phyloP scores from a whole-genome alignment of 768 basidiomycete genomes.

The Boletellus ananas region DNA sequence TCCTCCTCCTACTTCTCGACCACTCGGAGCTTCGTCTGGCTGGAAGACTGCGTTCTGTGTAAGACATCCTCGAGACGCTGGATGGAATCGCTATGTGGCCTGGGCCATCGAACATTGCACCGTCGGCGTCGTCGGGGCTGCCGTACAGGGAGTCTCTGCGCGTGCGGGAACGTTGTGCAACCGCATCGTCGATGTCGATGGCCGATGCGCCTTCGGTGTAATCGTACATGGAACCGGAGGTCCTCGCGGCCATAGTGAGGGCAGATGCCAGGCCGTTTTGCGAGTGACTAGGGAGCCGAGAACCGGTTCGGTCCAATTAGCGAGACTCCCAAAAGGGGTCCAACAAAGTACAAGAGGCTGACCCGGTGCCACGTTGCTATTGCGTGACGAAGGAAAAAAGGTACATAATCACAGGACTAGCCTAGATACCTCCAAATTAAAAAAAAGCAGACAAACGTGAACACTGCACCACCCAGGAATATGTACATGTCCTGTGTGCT shows the following conservation, averaged over 20 bases:
- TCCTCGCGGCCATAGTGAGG: conserved; percentile 14
- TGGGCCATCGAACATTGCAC: conserved; percentile 75
- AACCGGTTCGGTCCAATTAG: no score
- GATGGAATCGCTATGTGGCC: conserved; percentile 63
- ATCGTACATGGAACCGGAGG: conserved; percentile 40
- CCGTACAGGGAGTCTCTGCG: conserved; percentile 68
- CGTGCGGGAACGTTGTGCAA: conserved; percentile 48
- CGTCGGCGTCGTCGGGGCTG: conserved; percentile 47
- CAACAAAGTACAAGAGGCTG: no score
- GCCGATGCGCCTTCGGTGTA: conserved; percentile 87
- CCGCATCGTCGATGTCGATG: conserved; percentile 63
- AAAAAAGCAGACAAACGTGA: conserved; percentile 93
- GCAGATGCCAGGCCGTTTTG: no score
- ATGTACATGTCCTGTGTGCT: conserved; percentile 97
- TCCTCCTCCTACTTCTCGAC: conserved; percentile 47
- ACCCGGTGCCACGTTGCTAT: neutral
- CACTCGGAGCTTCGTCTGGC: conserved; percentile 54
- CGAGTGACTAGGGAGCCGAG: no score
- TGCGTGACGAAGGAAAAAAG: neutral
- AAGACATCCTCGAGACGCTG: conserved; percentile 77
- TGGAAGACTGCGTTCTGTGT: conserved; percentile 40
- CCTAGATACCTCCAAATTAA: conserved; percentile 91
- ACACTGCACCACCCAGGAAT: conserved; percentile 76
- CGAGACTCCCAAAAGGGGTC: no score
- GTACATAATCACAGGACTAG: conserved; percentile 21